phyloP scores from a whole-genome alignment of 1,139 yeast species.

The Debaryomyces psychrophilus region DNA sequence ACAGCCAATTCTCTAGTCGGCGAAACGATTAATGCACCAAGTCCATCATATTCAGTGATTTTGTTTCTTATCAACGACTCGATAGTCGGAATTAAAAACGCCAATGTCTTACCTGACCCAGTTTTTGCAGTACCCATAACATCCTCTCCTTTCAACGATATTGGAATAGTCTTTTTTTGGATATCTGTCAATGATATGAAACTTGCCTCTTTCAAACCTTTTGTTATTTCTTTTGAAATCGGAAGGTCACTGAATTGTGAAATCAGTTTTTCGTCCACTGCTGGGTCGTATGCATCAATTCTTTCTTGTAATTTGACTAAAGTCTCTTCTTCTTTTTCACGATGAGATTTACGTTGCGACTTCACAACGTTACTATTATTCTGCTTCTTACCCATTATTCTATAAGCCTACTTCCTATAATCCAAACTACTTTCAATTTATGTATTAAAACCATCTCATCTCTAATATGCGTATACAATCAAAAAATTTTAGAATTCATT shows the following conservation, averaged over 20 bases:
- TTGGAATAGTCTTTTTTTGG: slow-evolving; percentile 78
- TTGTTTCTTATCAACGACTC: slow-evolving; percentile 71
- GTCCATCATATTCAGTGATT: slow-evolving; percentile 89
- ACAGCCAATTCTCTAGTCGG: slow-evolving; percentile 95
- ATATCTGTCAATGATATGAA: slow-evolving; percentile 83
- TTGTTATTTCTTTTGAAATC: slow-evolving; percentile 61
- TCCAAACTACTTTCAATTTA: slow-evolving; percentile 2
- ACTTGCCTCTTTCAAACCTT: slow-evolving; percentile 73
- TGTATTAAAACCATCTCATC: slow-evolving; percentile 9
- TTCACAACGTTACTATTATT: slow-evolving; percentile 18
- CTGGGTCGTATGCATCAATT: slow-evolving; percentile 55
- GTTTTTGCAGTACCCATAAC: slow-evolving; percentile 92
- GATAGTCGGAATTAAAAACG: slow-evolving; percentile 83
- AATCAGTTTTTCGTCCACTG: slow-evolving; percentile 29
- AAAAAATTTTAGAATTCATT: slow-evolving; percentile 4
- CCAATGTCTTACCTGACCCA: slow-evolving; percentile 95
- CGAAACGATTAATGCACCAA: slow-evolving; percentile 88
- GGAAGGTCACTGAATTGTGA: slow-evolving; percentile 72
- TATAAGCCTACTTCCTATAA: not conserved
- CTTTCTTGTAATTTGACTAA: slow-evolving; percentile 48
- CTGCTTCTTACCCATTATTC: slow-evolving; percentile 28
- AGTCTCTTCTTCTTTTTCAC: slow-evolving; percentile 47
- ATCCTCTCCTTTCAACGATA: slow-evolving; percentile 80
- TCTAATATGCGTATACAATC: slow-evolving; percentile 3
- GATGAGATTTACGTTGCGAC: slow-evolving; percentile 22